These are phyloP conservation scores for Domatiomyces catenatus DNA, from an alignment of 2,329 filamentous ascomycete species.

Conservation along the genomic window DNA sequence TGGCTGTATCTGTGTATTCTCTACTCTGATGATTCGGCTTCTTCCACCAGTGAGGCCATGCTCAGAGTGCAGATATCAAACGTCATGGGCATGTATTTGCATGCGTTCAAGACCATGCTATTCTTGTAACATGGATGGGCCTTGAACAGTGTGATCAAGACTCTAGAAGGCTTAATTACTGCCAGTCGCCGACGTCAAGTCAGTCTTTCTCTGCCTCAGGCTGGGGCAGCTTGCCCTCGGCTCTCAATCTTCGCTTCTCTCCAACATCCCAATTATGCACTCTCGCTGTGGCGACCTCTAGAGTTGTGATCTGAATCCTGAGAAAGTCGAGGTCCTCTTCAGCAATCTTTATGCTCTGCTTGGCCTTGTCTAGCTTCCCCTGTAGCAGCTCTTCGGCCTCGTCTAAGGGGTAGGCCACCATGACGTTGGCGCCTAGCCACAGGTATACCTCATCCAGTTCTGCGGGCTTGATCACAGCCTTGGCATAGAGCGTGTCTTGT, in stretches of 20 bases:
- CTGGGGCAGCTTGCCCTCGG: slow-evolving; percentile 34
- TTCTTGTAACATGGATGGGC: background rate
- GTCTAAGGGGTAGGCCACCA: slow-evolving; percentile 82
- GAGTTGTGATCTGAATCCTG: slow-evolving; percentile 88
- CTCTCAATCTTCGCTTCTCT: slow-evolving; percentile 76
- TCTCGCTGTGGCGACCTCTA: slow-evolving; percentile 88
- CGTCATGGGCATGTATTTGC: background rate
- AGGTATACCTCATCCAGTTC: slow-evolving; percentile 71
- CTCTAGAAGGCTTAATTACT: background rate
- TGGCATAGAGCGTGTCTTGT: slow-evolving; percentile 88
- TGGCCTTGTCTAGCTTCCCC: slow-evolving; percentile 63
- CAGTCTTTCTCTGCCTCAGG: slow-evolving; percentile 2
- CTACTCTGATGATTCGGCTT: background rate
- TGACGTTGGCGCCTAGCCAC: slow-evolving; percentile 97
- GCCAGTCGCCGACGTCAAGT: background rate
- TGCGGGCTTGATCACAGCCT: slow-evolving; percentile 64
- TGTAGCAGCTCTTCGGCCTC: slow-evolving; percentile 69
- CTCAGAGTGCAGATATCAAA: background rate
- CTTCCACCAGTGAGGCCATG: background rate
- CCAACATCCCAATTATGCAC: slow-evolving; percentile 99
- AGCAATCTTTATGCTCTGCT: slow-evolving; percentile 67
- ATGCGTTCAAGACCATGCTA: background rate
- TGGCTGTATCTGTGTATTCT: background rate
- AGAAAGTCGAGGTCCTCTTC: slow-evolving; percentile 95
- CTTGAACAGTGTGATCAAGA: too few species aligned